Evolutionary conservation across 805 yeast species (phyloP), one percentile per base, ranked within the genome.

Genomic region (Crinitomyces ghanaensis): DNA sequence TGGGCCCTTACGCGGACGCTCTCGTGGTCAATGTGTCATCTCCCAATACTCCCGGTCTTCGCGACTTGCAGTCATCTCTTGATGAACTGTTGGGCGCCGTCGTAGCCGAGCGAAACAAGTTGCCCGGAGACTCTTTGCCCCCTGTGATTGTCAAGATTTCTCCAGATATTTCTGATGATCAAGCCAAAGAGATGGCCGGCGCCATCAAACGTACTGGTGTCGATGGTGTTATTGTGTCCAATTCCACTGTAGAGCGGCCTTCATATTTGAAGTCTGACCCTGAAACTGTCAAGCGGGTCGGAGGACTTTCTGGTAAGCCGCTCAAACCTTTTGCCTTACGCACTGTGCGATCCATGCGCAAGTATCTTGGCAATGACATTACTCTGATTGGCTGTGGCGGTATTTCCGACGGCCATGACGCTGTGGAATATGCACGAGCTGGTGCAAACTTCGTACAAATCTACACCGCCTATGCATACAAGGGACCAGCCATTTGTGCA

Each of bases 361-460:
- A 80, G 46, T 68, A 80, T 51, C 71, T 93, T 23, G 83, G 83
- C 48, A 82, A 72, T 40, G 66, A 73, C 34, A 56, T 85, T 42
- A 80, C 85, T 2, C 66, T 88, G 27, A 70, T 88, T 43, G 97
- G 97, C 21, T 85, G 95, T 59, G 97, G 97, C 37, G 97, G 97
- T 44, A 84, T 88, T 45, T 65, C 78, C n/a, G 59, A 65, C 16
- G 97, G 95, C 36, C 66, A 74, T 43, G 97, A 88, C 52, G 96
- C 86, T 0, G 61, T 86, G 31, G 96, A 86, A 44, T 88, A 77
- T 56, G 95, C 91, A 21, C 74, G 72, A 49, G 94, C 95, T 1
- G 97, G 97, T 37, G 97, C 97, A 9, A 68, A 79, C n/a, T 81
- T 76, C 53, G 74, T 88, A 31, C 81, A 88, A 57, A 55, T 85